Evolutionary conservation across 2,329 filamentous ascomycete genomes (phyloP).

Genomic region (Graphium sp.): DNA sequence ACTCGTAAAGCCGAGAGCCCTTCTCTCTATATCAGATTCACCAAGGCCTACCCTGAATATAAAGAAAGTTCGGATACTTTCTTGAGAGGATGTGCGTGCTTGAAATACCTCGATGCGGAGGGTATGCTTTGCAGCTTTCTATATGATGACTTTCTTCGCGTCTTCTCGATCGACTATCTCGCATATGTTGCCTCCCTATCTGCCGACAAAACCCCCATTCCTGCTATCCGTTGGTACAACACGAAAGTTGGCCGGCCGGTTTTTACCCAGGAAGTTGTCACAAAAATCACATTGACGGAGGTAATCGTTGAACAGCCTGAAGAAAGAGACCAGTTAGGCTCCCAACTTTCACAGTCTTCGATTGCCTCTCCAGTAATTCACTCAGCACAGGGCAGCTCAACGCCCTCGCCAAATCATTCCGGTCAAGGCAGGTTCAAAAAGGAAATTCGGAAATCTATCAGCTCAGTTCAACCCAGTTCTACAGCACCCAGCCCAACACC

Average conservation of each 20-base stretch:
- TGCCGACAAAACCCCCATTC: not conserved
- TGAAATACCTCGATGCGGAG: constrained; percentile 18
- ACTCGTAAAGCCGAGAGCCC: too few relatives aligned
- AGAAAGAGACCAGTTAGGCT: constrained; percentile 5
- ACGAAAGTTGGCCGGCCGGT: constrained; percentile 11
- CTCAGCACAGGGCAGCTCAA: too few relatives aligned
- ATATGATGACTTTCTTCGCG: constrained; percentile 35
- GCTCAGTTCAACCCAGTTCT: too few relatives aligned
- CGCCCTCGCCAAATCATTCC: too few relatives aligned
- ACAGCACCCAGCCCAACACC: too few relatives aligned
- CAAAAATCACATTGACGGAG: constrained; percentile 15
- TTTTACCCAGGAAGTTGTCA: constrained; percentile 16
- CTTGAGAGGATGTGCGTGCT: constrained; percentile 23
- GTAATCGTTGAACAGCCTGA: constrained; percentile 7
- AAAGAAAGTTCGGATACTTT: constrained; percentile 21
- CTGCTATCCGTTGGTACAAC: constrained; percentile 11
- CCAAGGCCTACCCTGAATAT: constrained; percentile 28
- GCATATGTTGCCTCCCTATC: constrained; percentile 24
- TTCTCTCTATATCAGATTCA: too few relatives aligned
- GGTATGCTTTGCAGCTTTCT: constrained; percentile 21
- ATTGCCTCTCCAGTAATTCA: too few relatives aligned
- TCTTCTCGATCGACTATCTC: constrained; percentile 22
- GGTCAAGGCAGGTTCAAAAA: too few relatives aligned
- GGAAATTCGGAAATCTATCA: too few relatives aligned
- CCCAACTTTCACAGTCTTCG: too few relatives aligned